Conservation (phyloP, 2,329 filamentous ascomycete genomes). For the Exophiala viscosa region DNA sequence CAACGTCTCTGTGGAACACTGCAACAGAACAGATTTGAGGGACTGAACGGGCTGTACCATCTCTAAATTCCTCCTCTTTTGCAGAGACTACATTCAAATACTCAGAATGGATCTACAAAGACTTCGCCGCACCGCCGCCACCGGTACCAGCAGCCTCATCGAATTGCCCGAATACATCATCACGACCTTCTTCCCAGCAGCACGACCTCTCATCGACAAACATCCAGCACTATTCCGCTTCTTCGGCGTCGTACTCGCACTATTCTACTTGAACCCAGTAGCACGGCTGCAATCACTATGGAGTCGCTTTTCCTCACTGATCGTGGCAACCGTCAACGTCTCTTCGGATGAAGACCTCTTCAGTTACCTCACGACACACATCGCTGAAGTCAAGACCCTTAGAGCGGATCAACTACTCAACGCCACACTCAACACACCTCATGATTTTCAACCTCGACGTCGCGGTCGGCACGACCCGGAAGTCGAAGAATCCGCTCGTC, state of each 20-base stretch:
- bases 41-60: too few relatives aligned
- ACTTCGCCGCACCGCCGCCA: constrained; percentile 8
- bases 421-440: constrained; percentile 23
- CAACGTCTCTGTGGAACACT: too few relatives aligned
- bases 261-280: constrained; percentile 28
- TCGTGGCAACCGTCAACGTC: constrained; percentile 25
- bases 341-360: constrained; percentile 29
- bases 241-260: constrained; percentile 25
- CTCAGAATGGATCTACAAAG: constrained; percentile 21
- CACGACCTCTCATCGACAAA: constrained; percentile 25
- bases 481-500: constrained; percentile 22
- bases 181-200: constrained; percentile 25
- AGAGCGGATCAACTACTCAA: constrained; percentile 26
- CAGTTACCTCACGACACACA: constrained; percentile 23
- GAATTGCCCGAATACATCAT: constrained; percentile 26
- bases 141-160: constrained; percentile 17
- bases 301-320: constrained; percentile 22
- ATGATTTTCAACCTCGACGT: constrained; percentile 10
- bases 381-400: constrained; percentile 22
- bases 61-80: too few relatives aligned
- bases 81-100: too few relatives aligned
- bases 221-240: constrained; percentile 26
- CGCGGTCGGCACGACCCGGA: constrained; percentile 23
- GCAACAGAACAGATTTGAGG: too few relatives aligned
- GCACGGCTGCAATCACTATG: constrained; percentile 24